Evolutionary conservation across 352 stramenopile species (phyloP).

Genomic region (Pythium chondricola): DNA sequence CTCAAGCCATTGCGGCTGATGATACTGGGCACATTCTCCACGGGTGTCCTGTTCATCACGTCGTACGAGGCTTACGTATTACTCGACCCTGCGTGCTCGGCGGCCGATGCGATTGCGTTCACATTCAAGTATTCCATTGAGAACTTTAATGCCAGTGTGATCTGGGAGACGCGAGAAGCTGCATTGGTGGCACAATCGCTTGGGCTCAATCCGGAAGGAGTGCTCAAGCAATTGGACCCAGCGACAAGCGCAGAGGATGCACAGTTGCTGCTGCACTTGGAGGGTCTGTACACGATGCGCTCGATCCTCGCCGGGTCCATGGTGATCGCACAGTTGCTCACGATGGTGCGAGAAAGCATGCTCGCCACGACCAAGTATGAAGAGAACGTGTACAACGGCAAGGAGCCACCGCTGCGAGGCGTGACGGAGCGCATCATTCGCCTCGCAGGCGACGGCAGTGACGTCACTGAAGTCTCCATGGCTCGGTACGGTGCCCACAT

Average conservation of each 20-base stretch:
- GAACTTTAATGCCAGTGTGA: slow-evolving; percentile 59
- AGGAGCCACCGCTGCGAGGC: slow-evolving; percentile 40
- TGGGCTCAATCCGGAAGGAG: slow-evolving; percentile 24
- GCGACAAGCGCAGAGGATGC: slow-evolving; percentile 28
- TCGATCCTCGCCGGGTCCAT: slow-evolving; percentile 57
- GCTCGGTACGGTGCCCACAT: slow-evolving; percentile 56
- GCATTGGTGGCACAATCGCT: slow-evolving; percentile 39
- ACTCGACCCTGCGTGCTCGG: slow-evolving; percentile 21
- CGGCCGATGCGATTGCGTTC: slow-evolving; percentile 30
- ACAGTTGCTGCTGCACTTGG: slow-evolving; percentile 29
- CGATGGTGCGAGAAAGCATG: slow-evolving; percentile 48
- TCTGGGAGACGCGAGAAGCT: slow-evolving; percentile 46
- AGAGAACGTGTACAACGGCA: slow-evolving; percentile 41
- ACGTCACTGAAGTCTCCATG: slow-evolving; percentile 69
- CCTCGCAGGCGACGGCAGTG: slow-evolving; percentile 42
- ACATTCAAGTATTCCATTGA: slow-evolving; percentile 49
- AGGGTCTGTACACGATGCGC: slow-evolving; percentile 35
- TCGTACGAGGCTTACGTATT: slow-evolving; percentile 44
- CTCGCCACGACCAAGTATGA: slow-evolving; percentile 37
- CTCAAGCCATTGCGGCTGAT: slow-evolving; percentile 38
- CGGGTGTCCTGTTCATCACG: slow-evolving; percentile 35
- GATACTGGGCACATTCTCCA: slow-evolving; percentile 42
- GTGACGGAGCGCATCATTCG: slow-evolving; percentile 58
- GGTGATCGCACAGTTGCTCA: slow-evolving; percentile 56
- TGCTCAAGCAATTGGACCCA: slow-evolving; percentile 29